These are phyloP conservation scores for Botryotinia calthae DNA, from an alignment of 2,329 filamentous ascomycete species.

Conservation along the genomic window DNA sequence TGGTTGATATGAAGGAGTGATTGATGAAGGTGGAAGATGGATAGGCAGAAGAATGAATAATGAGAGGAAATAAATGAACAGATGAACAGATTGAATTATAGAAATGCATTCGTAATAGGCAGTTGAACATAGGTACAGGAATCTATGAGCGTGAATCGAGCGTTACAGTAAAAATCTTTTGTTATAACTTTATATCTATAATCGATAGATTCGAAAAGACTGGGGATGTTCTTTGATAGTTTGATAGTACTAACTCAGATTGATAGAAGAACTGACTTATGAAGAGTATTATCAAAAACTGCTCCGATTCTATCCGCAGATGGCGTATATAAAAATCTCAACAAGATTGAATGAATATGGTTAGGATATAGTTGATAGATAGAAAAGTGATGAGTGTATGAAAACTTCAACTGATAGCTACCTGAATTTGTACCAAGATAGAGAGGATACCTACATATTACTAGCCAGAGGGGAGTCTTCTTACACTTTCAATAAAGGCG, in stretches of 20 bases:
- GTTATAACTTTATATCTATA: neutral
- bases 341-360: neutral
- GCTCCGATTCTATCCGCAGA: too few species aligned
- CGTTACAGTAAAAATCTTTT: neutral
- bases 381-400: neutral
- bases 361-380: neutral
- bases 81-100: neutral
- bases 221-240: neutral
- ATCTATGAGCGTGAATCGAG: neutral
- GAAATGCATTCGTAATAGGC: fast-evolving
- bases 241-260: neutral
- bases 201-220: neutral
- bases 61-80: neutral
- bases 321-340: neutral
- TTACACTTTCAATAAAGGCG: neutral
- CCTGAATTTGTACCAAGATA: neutral
- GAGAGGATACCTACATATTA: neutral
- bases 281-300: neutral
- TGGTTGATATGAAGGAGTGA: neutral
- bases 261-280: neutral
- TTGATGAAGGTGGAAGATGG: neutral
- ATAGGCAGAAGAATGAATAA: neutral
- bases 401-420: neutral
- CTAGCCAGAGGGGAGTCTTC: neutral
- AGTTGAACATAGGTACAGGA: fast-evolving